Evolutionary conservation across 805 yeast genomes (phyloP), one percentile per base, ranked within the genome.

Genomic region (Wickerhamiella domercqiae): DNA sequence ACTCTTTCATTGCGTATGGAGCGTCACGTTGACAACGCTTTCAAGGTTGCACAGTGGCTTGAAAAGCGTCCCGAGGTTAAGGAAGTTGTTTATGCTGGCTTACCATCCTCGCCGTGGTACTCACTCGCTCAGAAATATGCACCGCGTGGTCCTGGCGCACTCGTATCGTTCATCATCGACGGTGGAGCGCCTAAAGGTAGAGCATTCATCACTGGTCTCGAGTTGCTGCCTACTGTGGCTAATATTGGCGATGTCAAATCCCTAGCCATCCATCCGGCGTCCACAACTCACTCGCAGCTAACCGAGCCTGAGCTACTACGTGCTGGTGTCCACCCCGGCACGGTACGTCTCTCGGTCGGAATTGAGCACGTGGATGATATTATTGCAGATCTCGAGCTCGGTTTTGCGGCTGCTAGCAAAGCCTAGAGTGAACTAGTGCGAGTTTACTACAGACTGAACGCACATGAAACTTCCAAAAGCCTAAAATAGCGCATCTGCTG

Each of bases 201-300:
- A 38, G 70, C 67, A 49, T 82, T 84, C 43, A 94, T 82, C 43
- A 94, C 86, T 60, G 64, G 62, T 49, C 71, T 90, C 60, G 72
- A 82, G 60, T 62, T 90, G 40, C 93, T 94, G 39, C 78, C 94
- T 22, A 81, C 84, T 64, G 73, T 90, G 56, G 97, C 98, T 35
- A 87, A 87, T 53, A 96, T 87, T 41, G 98, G 98, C 56, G 98
- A 87, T 55, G 76, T 87, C 36, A 90, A 87, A 66, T 82, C 97
- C 32, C 70, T 87, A 56, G 93, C 87, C 41, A 87, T 87, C 59
- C 86, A 95, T 38, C 98, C 98, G 47, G 86, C 78, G 69, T 83
- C 71, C 62, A 90, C 97, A 29, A 87, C 97, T 19, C 98, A 87
- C 62, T 86, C 83, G 58, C 97, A 90, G 65, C 70, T 87, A 54